Evolutionary conservation across 345 rosid genomes (phyloP).

Genomic region (Mallotus nudiflorus): DNA sequence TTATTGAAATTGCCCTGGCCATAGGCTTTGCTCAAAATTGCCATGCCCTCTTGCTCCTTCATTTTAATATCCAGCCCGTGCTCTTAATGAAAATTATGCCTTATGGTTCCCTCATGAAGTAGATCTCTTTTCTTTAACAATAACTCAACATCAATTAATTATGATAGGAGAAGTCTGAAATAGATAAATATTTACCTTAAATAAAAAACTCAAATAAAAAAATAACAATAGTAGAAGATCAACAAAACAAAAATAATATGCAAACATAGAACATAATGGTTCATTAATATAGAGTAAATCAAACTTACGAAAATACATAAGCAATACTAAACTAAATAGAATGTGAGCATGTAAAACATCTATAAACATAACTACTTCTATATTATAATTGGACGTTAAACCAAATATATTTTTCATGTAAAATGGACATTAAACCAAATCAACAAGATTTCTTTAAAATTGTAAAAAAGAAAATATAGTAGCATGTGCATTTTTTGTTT

Average conservation of each 20-base stretch:
- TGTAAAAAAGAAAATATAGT: neutral
- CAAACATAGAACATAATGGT: neutral
- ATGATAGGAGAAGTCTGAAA: constrained; percentile 82
- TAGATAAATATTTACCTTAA: neutral
- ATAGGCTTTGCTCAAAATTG: constrained; percentile 61
- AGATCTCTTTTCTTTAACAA: constrained; percentile 85
- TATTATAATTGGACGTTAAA: too few species aligned
- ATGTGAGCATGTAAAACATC: neutral
- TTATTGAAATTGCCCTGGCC: constrained; percentile 53
- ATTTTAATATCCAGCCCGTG: constrained; percentile 58
- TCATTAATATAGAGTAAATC: too few species aligned
- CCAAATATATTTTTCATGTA: too few species aligned
- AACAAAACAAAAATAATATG: neutral
- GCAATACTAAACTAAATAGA: neutral
- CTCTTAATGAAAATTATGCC: constrained; percentile 61
- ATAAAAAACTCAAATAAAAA: neutral
- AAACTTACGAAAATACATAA: neutral
- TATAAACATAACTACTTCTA: neutral
- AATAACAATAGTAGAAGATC: neutral
- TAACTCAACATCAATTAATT: constrained; percentile 62
- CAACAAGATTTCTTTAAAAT: neutral
- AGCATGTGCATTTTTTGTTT: neutral
- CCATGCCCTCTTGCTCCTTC: constrained; percentile 84
- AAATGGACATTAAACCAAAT: neutral
- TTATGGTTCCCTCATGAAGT: constrained; percentile 71